Conservation (phyloP, 768 basidiomycete genomes). For the Auricularia cornea region DNA sequence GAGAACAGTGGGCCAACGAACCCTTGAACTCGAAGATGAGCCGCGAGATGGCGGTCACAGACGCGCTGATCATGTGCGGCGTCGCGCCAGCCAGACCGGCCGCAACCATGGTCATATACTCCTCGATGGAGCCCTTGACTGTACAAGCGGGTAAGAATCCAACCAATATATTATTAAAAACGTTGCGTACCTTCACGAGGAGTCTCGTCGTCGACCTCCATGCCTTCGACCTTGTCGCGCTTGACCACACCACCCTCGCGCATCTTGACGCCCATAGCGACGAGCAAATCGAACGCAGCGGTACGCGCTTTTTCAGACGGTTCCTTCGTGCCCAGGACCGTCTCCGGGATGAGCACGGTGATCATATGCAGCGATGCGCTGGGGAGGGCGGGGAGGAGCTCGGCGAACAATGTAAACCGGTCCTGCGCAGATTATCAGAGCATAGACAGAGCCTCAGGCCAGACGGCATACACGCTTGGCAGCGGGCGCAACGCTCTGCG, state of each 20-base stretch:
- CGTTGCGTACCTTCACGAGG: slow-evolving; percentile 32
- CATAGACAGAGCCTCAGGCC: neutral
- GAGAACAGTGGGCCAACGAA: slow-evolving; percentile 22
- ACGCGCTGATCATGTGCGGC: slow-evolving; percentile 98
- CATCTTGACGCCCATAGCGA: slow-evolving; percentile 93
- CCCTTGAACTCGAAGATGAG: slow-evolving; percentile 95
- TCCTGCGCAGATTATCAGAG: slow-evolving; percentile 41
- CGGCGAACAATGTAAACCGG: slow-evolving; percentile 66
- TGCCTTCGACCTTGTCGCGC: slow-evolving; percentile 66
- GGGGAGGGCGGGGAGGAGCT: slow-evolving; percentile 61
- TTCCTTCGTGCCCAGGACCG: slow-evolving; percentile 92
- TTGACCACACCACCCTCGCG: slow-evolving; percentile 74
- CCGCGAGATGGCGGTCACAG: slow-evolving; percentile 87
- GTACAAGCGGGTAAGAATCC: slow-evolving; percentile 10
- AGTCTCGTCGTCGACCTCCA: slow-evolving; percentile 62
- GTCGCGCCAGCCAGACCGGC: slow-evolving; percentile 89
- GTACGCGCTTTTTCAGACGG: slow-evolving; percentile 86
- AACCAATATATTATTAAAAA: slow-evolving; percentile 8
- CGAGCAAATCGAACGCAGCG: slow-evolving; percentile 83
- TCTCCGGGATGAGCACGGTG: slow-evolving; percentile 85
- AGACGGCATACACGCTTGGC: slow-evolving; percentile 65
- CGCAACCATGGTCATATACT: slow-evolving; percentile 94
- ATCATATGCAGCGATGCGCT: slow-evolving; percentile 71
- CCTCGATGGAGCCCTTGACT: slow-evolving; percentile 73
- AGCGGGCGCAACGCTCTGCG: slow-evolving; percentile 61